These are phyloP conservation scores for Ceratopteris richardii DNA, from an alignment of 75 land plant genomes.

Conservation along the genomic window DNA sequence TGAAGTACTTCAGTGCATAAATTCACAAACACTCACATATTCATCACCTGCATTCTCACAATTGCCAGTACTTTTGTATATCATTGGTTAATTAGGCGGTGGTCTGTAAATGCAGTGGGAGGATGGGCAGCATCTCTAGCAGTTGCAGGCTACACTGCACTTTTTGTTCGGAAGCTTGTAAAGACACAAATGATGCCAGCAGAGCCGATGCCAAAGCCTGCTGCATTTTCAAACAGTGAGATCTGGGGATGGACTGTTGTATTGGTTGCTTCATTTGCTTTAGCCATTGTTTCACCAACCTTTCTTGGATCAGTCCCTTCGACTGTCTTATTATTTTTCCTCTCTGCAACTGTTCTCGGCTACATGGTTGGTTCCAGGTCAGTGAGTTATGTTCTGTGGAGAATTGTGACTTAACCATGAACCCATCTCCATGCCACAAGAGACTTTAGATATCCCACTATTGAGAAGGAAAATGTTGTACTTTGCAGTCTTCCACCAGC, in stretches of 20 bases:
- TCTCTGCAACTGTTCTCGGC: constrained; percentile 80
- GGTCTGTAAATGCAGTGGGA: constrained; percentile 55
- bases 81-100: too few relatives aligned
- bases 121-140: constrained; percentile 90
- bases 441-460: too few relatives aligned
- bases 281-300: constrained; percentile 49
- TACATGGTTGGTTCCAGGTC: constrained; percentile 89
- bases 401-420: too few relatives aligned
- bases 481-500: constrained; percentile 55
- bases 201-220: constrained; percentile 78
- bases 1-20: too few relatives aligned
- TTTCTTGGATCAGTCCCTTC: constrained; percentile 66
- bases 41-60: too few relatives aligned
- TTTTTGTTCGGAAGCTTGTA: constrained; percentile 68
- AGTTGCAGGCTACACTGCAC: constrained; percentile 86
- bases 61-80: too few relatives aligned
- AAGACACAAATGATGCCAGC: constrained; percentile 68
- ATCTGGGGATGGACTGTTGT: constrained; percentile 50
- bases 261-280: constrained; percentile 42
- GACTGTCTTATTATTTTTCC: constrained; percentile 73
- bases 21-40: too few relatives aligned
- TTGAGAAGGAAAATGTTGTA: too few relatives aligned
- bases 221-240: constrained; percentile 70
- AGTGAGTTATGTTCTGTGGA: too few relatives aligned
- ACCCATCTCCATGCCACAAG: too few relatives aligned